Percentiles rank a stretch among this genome's conserved stretches.
Conservation (phyloP, 116 monocot species). For the Papilionanthe hybrid region DNA sequence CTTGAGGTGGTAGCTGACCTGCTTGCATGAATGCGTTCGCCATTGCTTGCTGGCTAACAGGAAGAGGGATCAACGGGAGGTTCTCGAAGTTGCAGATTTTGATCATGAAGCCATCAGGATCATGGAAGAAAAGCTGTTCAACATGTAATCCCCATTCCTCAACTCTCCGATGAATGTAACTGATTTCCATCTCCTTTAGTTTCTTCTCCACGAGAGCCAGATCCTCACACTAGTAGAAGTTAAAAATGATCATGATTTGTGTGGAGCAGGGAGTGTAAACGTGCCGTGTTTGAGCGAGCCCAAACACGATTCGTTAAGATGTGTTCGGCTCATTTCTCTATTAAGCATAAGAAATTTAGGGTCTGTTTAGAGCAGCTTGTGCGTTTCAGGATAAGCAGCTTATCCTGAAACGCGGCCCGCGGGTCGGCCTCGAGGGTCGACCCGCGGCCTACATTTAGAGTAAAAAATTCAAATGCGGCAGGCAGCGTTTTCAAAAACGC, state of each 20-base stretch:
- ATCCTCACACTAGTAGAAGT: constrained; percentile 46
- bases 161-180: constrained; percentile 29
- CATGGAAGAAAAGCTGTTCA: constrained; percentile 79
- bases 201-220: constrained; percentile 50
- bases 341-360: no score
- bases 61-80: constrained; percentile 27
- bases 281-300: no score
- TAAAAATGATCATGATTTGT: not conserved
- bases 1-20: constrained; percentile 3
- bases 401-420: no score
- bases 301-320: no score
- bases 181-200: constrained; percentile 43
- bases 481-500: no score
- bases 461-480: no score
- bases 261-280: no score
- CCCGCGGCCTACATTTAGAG: no score
- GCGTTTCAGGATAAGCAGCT: no score
- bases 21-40: not conserved
- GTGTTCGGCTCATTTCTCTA: no score
- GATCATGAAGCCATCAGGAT: constrained; percentile 73
- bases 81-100: constrained; percentile 80
- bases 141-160: constrained; percentile 64
- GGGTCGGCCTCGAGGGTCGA: no score
- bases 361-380: no score
- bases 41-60: not conserved